These are phyloP conservation scores for Penicillium taxi DNA, from an alignment of 495 filamentous ascomycete genomes.

Conservation along the genomic window DNA sequence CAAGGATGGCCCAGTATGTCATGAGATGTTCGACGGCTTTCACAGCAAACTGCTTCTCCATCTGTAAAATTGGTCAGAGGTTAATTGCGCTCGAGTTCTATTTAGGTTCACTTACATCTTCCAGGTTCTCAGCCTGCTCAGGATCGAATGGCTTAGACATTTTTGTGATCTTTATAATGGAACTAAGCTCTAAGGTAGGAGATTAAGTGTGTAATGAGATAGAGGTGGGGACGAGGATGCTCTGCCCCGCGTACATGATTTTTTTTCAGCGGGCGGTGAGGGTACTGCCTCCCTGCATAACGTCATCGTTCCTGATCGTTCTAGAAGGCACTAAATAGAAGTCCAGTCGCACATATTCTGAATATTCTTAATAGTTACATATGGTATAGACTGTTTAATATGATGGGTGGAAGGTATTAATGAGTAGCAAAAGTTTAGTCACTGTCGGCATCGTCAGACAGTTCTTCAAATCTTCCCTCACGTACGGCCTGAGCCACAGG, in stretches of 20 bases:
- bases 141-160: conserved; percentile 53
- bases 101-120: conserved; percentile 56
- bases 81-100: no score
- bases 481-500: conserved; percentile 69
- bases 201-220: conserved; percentile 1
- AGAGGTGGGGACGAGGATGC: conserved; percentile 12
- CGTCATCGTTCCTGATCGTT: conserved; percentile 2
- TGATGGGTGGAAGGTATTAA: no score
- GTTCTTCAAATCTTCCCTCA: conserved; percentile 73
- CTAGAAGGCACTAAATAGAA: no score
- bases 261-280: conserved; percentile 34
- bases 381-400: no score
- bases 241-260: conserved; percentile 27
- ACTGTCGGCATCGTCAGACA: conserved; percentile 37
- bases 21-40: conserved; percentile 94
- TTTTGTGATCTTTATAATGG: conserved; percentile 14
- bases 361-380: no score
- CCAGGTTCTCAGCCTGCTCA: conserved; percentile 66
- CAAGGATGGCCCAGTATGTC: conserved; percentile 94
- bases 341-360: no score
- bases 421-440: conserved; percentile 29
- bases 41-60: conserved; percentile 99
- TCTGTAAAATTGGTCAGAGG: conserved; percentile 47
- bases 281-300: conserved; percentile 17
- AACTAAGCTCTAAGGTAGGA: neutral